phyloP scores from a whole-genome alignment of 164 flowering plant species.

The Amborella trichopoda region DNA sequence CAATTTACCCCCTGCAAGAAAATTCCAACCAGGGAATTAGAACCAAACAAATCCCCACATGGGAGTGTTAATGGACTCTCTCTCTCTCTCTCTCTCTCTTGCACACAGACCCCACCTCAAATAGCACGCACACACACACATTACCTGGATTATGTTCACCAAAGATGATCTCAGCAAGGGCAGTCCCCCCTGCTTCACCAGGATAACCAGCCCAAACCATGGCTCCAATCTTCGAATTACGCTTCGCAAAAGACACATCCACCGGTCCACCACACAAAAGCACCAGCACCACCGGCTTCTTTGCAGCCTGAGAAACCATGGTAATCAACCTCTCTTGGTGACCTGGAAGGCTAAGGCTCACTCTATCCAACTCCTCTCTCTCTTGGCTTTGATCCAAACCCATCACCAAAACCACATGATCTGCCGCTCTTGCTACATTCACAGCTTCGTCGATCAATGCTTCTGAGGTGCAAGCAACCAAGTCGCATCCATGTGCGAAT shows the following conservation, averaged over 20 bases:
- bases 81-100: not conserved
- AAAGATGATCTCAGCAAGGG: conserved; percentile 66
- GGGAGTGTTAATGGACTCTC: not conserved
- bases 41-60: not conserved
- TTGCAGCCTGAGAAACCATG: conserved; percentile 45
- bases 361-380: conserved; percentile 45
- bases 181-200: conserved; percentile 70
- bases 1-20: conserved; percentile 69
- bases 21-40: conserved; percentile 1
- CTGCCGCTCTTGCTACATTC: conserved; percentile 39
- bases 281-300: conserved; percentile 59
- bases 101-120: too few species aligned
- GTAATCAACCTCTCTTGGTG: conserved; percentile 43
- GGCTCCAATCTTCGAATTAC: conserved; percentile 38
- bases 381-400: conserved; percentile 74
- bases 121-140: too few species aligned
- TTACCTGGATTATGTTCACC: conserved; percentile 88
- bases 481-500: conserved; percentile 39
- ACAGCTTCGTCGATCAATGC: conserved; percentile 30
- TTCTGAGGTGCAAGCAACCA: conserved; percentile 34
- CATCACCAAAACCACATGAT: conserved; percentile 57
- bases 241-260: conserved; percentile 64
- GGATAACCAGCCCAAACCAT: conserved; percentile 95
- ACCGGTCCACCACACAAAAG: conserved; percentile 69
- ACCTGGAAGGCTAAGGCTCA: conserved; percentile 54